phyloP scores from a whole-genome alignment of 169 alveolate species.

The Eimeria necatrix region DNA sequence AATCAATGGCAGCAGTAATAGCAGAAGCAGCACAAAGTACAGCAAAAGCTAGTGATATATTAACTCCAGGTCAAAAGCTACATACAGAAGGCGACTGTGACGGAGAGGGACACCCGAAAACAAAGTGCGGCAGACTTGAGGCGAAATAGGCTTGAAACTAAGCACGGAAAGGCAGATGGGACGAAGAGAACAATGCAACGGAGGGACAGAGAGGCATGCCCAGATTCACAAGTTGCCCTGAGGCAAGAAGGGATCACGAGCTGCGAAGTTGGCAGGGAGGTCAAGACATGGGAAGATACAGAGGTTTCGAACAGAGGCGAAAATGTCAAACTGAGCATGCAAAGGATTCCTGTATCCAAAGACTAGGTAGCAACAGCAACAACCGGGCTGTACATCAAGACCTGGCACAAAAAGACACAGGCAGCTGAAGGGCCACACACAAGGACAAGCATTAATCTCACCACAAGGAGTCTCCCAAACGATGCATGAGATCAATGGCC shows the following conservation, averaged over 20 bases:
- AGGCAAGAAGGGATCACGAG: no score
- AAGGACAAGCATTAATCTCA: neutral
- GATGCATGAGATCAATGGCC: conserved; percentile 66
- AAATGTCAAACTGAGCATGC: neutral
- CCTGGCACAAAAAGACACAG: neutral
- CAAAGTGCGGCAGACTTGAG: neutral
- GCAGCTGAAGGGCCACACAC: neutral
- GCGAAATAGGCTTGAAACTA: neutral
- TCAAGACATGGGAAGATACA: neutral
- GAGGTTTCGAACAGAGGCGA: neutral
- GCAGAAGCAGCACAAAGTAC: neutral
- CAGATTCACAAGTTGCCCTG: no score
- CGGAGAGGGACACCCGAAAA: no score
- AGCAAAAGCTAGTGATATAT: no score
- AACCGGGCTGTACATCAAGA: no score
- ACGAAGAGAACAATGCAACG: neutral
- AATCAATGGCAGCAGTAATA: neutral
- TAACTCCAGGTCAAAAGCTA: no score
- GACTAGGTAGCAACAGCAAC: no score
- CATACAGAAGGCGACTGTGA: no score
- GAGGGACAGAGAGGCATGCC: neutral
- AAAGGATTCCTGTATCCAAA: neutral
- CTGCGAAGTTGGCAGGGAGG: neutral
- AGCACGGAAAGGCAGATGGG: neutral
- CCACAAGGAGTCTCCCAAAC: conserved; percentile 76